A percentile compares a stretch with the other conserved stretches of the same genome.
Conservation (phyloP, 306 rosid genomes). For the Abrus precatorius region DNA sequence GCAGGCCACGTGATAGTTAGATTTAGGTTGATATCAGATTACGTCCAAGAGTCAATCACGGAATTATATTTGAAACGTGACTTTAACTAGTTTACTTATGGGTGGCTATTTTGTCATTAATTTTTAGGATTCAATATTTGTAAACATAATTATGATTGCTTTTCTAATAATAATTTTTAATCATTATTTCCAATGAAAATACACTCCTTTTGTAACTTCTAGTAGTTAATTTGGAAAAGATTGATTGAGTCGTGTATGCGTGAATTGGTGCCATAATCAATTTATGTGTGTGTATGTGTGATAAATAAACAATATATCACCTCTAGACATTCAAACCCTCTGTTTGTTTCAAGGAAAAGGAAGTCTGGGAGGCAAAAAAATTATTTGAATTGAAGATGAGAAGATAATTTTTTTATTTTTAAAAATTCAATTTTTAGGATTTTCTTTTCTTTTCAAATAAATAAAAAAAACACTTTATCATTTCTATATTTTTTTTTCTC, state of each 20-base stretch:
- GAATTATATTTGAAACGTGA: not conserved
- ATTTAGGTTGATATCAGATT: slow-evolving; percentile 27
- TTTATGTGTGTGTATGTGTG: not conserved
- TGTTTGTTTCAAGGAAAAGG: too few relatives aligned
- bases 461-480: too few relatives aligned
- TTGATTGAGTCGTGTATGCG: not conserved
- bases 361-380: too few relatives aligned
- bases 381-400: too few relatives aligned
- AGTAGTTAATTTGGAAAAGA: not conserved
- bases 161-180: not conserved
- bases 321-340: not conserved
- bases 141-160: not conserved
- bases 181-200: not conserved
- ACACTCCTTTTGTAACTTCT: slow-evolving; percentile 3
- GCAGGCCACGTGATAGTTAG: not conserved
- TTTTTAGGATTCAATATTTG: not conserved
- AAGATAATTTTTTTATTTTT: too few relatives aligned
- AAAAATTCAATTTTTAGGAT: too few relatives aligned
- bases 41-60: slow-evolving; percentile 10
- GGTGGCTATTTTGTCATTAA: not conserved
- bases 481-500: too few relatives aligned
- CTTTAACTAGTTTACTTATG: not conserved
- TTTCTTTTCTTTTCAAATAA: too few relatives aligned
- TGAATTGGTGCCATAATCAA: slow-evolving; percentile 8
- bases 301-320: not conserved